phyloP scores from a whole-genome alignment of 495 filamentous ascomycete genomes.

The Trichoderma gamsii region DNA sequence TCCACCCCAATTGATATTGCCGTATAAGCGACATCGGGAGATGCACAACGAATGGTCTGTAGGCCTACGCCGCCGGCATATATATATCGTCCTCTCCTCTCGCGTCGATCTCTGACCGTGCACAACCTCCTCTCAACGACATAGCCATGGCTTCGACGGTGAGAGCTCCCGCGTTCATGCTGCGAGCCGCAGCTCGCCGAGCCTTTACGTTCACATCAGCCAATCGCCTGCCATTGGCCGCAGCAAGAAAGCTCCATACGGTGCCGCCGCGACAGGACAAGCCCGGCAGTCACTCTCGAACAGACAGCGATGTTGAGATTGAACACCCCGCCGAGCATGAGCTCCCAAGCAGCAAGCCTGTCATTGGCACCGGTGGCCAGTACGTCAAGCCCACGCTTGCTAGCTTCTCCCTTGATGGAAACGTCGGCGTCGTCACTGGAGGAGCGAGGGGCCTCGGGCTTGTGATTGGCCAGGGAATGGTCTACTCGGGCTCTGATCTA shows the following conservation, averaged over 20 bases:
- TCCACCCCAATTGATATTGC: background rate
- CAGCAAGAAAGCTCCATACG: background rate
- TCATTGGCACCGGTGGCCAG: conserved; percentile 18
- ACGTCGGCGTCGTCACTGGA: conserved; percentile 74
- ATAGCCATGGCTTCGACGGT: background rate
- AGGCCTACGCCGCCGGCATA: background rate
- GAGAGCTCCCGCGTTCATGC: background rate
- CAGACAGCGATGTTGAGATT: background rate
- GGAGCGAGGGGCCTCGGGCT: conserved; percentile 80
- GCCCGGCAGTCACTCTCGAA: conserved; percentile 14
- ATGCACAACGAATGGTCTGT: background rate
- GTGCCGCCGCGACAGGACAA: conserved; percentile 15
- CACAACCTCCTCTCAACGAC: background rate
- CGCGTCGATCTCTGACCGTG: background rate
- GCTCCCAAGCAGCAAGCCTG: conserved; percentile 12
- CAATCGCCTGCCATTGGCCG: conserved; percentile 3
- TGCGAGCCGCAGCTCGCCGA: background rate
- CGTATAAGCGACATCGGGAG: background rate
- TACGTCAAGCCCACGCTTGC: conserved; percentile 42
- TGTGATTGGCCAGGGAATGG: conserved; percentile 86
- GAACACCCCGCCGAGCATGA: conserved; percentile 16
- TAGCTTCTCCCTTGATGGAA: conserved; percentile 71
- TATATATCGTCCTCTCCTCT: background rate
- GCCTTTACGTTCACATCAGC: background rate
- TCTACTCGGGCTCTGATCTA: conserved; percentile 79